Evolutionary conservation across 768 basidiomycete species (phyloP), one percentile per base, ranked within the genome.

Genomic region (Lactifluus rugatus): DNA sequence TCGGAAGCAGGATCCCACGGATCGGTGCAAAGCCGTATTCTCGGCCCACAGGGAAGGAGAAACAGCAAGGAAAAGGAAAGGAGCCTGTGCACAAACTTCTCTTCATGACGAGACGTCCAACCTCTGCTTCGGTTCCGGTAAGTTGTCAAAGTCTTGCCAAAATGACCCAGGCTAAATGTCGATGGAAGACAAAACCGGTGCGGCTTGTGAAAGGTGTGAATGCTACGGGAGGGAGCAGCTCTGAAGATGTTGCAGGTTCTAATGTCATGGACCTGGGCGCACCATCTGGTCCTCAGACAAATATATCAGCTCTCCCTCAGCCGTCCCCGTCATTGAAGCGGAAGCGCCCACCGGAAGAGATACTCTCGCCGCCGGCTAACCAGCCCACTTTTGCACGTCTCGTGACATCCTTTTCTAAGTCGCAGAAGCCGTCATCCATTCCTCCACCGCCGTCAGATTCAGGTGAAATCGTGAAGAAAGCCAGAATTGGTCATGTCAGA

Each of bases 1-100:
- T 60, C 16, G 65, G 64, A 14, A 72, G 71, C 54, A 68, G 64
- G 56, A 72, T 72, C n/a, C 71, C 71, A 4, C 54, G 71, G 13
- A 69, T 70, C 26, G 71, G 71, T 21, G 59, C 62, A 17, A 72
- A 72, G 57, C 70, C 70, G 1, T 71, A 72, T 48, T 63, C 67
- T 3, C 60, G 66, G 32, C 67, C 71, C 5, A 26, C 28, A n/a
- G 48, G 26, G 7, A 52, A 57, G 23, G 44, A 46, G 54, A 52
- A 26, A 34, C 56, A 61, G 17, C 46, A 52, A 44, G 51, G 19
- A 19, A 58, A 61, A 31, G 55, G 51, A n/a, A 62, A 53, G 11
- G 47, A 56, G 14, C 56, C 54, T 37, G 23, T 28, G 31, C 51
- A 51, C 45, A 62, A 48, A 25, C 41, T 56, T 13, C 13, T 48